Evolutionary conservation across 768 basidiomycete genomes (phyloP).

Genomic region (Ephemerocybe angulata): DNA sequence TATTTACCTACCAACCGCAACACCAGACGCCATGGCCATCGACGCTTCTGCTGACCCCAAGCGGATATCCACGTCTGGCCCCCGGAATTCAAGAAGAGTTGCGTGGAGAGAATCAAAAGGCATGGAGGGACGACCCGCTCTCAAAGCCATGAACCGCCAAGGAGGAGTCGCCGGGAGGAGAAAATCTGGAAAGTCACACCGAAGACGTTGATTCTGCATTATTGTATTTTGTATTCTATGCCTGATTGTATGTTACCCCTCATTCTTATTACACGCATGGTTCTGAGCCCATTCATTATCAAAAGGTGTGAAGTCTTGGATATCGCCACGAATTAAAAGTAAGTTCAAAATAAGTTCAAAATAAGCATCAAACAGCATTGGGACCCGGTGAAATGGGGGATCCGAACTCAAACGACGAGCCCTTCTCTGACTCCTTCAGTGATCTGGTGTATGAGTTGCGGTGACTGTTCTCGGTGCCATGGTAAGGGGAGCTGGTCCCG

Average conservation of each 20-base stretch:
- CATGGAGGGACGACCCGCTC: conserved; percentile 46
- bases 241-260: neutral
- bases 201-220: conserved; percentile 44
- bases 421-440: conserved; percentile 12
- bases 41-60: conserved; percentile 36
- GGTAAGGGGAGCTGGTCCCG: conserved; percentile 20
- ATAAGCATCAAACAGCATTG: neutral
- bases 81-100: conserved; percentile 72
- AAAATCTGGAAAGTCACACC: conserved; percentile 67
- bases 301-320: too few relatives aligned
- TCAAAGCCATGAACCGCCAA: conserved; percentile 63
- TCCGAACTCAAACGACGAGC: conserved; percentile 9
- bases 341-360: neutral
- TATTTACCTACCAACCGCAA: conserved; percentile 14
- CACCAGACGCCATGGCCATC: conserved; percentile 51
- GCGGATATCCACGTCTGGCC: conserved; percentile 77
- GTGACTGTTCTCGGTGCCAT: conserved; percentile 13
- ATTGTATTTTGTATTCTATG: conserved; percentile 9
- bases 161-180: conserved; percentile 56
- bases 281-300: neutral
- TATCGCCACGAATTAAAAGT: neutral
- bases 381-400: neutral
- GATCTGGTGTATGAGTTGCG: conserved; percentile 12
- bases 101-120: conserved; percentile 84
- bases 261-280: neutral